Base-by-base conservation (phyloP, 208 protist genomes). In the Trypanosoma avium region DNA sequence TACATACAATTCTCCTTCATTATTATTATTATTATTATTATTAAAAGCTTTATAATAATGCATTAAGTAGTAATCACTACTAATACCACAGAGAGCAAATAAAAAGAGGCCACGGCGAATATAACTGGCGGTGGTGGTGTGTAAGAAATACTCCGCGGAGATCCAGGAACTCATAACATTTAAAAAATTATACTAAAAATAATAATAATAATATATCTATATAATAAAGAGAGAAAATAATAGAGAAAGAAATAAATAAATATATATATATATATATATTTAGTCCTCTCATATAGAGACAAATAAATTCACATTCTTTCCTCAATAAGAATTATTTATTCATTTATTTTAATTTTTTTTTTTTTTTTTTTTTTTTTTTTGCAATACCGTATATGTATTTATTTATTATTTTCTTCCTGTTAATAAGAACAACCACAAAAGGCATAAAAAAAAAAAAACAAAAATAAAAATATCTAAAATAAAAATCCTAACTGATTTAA, bases 81-180 rank as follows among this genome's bases (percentile, higher is more conserved):
- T 71, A 0, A 95, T 84, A 22, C 89, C 89, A 49, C 76, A 79
- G 10, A 78, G 55, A 48, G 62, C 73, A 54, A 94, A 81, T 1
- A 77, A 33, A 24, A 77, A 50, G 4, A 94, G 79, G 22, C 78
- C 82, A 55, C 81, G 82, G 8, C 84, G 77, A 40, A 80, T 81
- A 79, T 79, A 84, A 26, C 73, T 81, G 21, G 85, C 85, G 4
- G 63, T 74, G 32, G 63, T 75, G 48, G 83, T 82, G 48, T 86
- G 61, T 24, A 91, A 43, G 30, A 94, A 90, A 36, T 73, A 81
- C 61, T 94, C 85, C 47, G 81, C 46, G 4, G 85, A 86, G 21
- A 88, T n/a, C 88, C 88, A 94, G 15, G 82, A 84, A 58, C 88
- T 92, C 88, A 94, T 94, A 12, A n/a, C 62, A 69, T 69, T 22